phyloP scores from a whole-genome alignment of 2,329 filamentous ascomycete species.

The Exophiala oligosperma region DNA sequence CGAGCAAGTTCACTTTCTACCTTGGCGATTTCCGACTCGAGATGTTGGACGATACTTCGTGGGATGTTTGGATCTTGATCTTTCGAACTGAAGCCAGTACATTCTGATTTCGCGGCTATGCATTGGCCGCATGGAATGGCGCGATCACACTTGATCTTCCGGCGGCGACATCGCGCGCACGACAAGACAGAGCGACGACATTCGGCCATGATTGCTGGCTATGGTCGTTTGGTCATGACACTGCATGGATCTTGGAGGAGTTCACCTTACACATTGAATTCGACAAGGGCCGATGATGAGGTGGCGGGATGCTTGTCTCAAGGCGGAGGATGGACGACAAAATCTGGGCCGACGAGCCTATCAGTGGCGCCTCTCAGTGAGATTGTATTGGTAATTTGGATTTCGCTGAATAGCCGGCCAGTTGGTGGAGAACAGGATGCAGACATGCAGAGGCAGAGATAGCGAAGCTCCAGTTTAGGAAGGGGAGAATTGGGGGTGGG shows the following conservation, averaged over 20 bases:
- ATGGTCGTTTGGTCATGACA: constrained; percentile 1
- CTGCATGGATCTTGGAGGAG: not conserved
- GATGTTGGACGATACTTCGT: constrained; percentile 37
- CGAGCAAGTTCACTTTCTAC: constrained; percentile 34
- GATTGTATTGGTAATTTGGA: not conserved
- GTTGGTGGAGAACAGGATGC: not conserved
- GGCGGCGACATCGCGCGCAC: constrained; percentile 30
- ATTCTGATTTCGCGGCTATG: constrained; percentile 30
- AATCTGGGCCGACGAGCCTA: not conserved
- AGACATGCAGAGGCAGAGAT: not conserved
- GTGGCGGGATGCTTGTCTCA: not conserved
- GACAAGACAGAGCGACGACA: constrained; percentile 32
- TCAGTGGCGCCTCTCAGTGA: not conserved
- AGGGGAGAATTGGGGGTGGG: not conserved
- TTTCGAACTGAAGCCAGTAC: constrained; percentile 34
- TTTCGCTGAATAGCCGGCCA: not conserved
- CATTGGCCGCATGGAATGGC: constrained; percentile 35
- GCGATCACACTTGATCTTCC: constrained; percentile 34
- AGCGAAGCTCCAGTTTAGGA: not conserved
- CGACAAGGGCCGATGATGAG: not conserved
- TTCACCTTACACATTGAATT: not conserved
- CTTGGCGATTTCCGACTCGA: constrained; percentile 37
- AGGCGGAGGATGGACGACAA: not conserved
- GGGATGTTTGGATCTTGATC: constrained; percentile 32
- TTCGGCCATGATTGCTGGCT: constrained; percentile 24